Evolutionary conservation across 352 stramenopile genomes (phyloP).

Genomic region (Globisporangium mamillatum): DNA sequence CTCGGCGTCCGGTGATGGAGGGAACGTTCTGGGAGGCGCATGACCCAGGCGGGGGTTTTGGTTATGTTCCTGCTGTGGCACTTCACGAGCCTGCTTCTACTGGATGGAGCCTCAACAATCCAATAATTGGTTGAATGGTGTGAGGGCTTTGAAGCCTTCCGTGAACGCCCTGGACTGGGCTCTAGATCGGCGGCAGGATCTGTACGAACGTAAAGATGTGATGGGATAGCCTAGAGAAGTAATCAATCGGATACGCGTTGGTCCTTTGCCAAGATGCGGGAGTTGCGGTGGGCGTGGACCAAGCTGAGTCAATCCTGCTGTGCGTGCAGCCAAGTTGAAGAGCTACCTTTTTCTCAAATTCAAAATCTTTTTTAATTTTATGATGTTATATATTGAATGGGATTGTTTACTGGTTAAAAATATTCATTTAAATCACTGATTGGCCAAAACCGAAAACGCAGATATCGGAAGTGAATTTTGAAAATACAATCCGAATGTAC

Average conservation of each 20-base stretch:
- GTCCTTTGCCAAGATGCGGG: not conserved
- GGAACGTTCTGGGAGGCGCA: slow-evolving; percentile 2
- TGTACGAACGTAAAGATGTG: too few relatives aligned
- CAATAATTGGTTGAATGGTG: not conserved
- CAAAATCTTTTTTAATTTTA: too few relatives aligned
- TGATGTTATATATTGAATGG: too few relatives aligned
- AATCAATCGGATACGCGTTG: not conserved
- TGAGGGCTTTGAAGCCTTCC: not conserved
- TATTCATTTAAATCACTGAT: too few relatives aligned
- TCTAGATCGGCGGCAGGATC: not conserved
- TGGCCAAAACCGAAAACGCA: too few relatives aligned
- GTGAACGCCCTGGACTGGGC: not conserved
- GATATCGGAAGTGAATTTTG: too few relatives aligned
- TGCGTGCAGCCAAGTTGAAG: too few relatives aligned
- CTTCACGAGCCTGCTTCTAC: not conserved
- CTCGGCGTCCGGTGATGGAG: not conserved
- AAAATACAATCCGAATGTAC: too few relatives aligned
- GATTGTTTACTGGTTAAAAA: too few relatives aligned
- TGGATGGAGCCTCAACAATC: not conserved
- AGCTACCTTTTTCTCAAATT: too few relatives aligned
- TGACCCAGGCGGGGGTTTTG: not conserved
- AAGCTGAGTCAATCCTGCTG: not conserved
- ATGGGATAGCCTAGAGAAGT: not conserved
- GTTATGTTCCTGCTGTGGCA: not conserved
- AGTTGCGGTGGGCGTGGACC: not conserved